Evolutionary conservation across 176 grass and related monocot genomes (phyloP).

Genomic region (Aechmea fasciata): DNA sequence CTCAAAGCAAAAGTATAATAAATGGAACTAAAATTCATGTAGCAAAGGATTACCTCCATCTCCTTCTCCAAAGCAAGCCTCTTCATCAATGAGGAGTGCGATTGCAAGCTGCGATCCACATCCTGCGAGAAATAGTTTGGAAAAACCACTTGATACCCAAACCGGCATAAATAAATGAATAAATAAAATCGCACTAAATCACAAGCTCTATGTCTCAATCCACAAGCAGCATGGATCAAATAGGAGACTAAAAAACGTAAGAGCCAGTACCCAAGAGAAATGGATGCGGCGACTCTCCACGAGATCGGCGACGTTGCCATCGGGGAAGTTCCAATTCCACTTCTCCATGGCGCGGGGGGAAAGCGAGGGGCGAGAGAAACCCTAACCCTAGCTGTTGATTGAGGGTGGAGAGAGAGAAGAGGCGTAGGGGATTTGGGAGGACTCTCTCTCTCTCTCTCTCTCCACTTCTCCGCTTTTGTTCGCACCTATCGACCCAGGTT

Average conservation of each 20-base stretch:
- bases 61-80: constrained; percentile 79
- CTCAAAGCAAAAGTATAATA: not conserved
- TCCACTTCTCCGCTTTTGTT: not conserved
- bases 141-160: constrained; percentile 3
- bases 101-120: constrained; percentile 46
- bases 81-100: constrained; percentile 79
- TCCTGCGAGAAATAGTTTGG: constrained; percentile 31
- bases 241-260: not conserved
- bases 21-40: constrained; percentile 2
- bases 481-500: not conserved
- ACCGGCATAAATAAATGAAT: not conserved
- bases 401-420: not conserved
- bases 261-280: constrained; percentile 25
- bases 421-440: not conserved
- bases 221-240: no score
- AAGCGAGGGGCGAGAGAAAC: constrained; percentile 3
- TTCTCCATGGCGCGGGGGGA: constrained; percentile 21
- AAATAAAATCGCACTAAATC: constrained; percentile 7
- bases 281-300: constrained; percentile 43
- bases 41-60: constrained; percentile 46
- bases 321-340: constrained; percentile 46
- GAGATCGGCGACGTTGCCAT: constrained; percentile 53
- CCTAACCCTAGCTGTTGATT: not conserved
- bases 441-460: not conserved
- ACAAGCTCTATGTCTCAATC: no score